Conservation (phyloP, 2,329 filamentous ascomycete genomes). For the Leptographium lundbergii region DNA sequence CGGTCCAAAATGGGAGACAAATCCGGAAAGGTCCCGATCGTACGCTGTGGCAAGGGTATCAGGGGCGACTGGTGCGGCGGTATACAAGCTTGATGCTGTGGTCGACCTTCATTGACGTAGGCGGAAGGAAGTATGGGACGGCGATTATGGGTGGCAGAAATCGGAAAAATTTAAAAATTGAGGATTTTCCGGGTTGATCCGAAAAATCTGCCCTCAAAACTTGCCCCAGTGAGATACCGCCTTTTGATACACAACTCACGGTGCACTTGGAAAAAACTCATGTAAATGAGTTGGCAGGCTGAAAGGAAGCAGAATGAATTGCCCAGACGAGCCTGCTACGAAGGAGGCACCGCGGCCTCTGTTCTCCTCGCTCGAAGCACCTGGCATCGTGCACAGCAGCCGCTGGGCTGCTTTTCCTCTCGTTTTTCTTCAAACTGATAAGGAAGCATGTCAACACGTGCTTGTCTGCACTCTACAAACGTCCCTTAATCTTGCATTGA, state of each 20-base stretch:
- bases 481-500: no score
- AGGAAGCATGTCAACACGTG: no score
- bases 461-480: no score
- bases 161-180: conserved; percentile 2
- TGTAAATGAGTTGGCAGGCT: not conserved
- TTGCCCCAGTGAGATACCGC: conserved; percentile 1
- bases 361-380: no score
- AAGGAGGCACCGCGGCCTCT: no score
- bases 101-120: not conserved
- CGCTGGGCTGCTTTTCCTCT: no score
- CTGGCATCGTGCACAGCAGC: no score
- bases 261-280: not conserved
- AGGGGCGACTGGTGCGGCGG: not conserved
- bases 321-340: not conserved
- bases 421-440: no score
- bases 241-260: conserved; percentile 1
- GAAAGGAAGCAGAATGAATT: no score
- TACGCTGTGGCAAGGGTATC: not conserved
- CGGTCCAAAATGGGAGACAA: not conserved
- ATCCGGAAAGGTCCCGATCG: not conserved
- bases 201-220: conserved; percentile 4
- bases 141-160: not conserved
- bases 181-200: conserved; percentile 3
- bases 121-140: not conserved
- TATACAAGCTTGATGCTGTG: not conserved